Percentiles rank a stretch among this genome's conserved stretches.
phyloP scores from a whole-genome alignment of 345 rosid genomes.

The Syzygium jambos region DNA sequence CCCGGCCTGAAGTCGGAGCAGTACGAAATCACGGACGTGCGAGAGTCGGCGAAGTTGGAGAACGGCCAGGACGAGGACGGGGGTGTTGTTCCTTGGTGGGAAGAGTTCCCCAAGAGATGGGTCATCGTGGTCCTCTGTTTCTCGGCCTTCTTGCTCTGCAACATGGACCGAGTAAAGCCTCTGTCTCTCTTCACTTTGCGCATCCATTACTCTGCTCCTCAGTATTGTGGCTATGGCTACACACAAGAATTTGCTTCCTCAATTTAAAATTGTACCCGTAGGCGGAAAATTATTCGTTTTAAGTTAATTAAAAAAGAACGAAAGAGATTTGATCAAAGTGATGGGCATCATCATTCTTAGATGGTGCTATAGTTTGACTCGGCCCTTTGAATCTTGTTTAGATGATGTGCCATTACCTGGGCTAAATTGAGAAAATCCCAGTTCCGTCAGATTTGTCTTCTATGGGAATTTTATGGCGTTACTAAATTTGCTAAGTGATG shows the following conservation, averaged over 20 bases:
- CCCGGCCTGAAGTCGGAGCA: slow-evolving; percentile 28
- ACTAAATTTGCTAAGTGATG: not conserved
- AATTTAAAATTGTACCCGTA: not conserved
- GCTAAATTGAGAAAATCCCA: not conserved
- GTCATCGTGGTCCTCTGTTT: slow-evolving; percentile 75
- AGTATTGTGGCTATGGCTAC: not conserved
- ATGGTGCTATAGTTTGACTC: not conserved
- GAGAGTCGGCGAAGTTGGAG: slow-evolving; percentile 22
- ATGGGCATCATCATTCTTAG: not conserved
- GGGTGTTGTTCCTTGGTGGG: slow-evolving; percentile 61
- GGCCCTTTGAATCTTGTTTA: not conserved
- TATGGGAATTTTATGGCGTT: not conserved
- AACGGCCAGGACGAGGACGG: slow-evolving; percentile 14
- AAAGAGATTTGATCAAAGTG: not conserved
- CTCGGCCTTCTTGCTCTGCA: slow-evolving; percentile 82
- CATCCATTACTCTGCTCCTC: not conserved
- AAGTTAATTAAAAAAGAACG: not conserved
- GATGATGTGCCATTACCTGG: not conserved
- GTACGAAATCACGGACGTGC: slow-evolving; percentile 14
- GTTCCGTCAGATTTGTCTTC: not conserved
- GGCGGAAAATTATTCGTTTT: not conserved
- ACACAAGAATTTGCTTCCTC: not conserved
- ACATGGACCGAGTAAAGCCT: slow-evolving; percentile 77
- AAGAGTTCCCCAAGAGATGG: slow-evolving; percentile 89
- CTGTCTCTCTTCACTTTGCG: not conserved